Evolutionary conservation across 2,329 filamentous ascomycete species (phyloP).

Genomic region (Rutstroemia sp.): DNA sequence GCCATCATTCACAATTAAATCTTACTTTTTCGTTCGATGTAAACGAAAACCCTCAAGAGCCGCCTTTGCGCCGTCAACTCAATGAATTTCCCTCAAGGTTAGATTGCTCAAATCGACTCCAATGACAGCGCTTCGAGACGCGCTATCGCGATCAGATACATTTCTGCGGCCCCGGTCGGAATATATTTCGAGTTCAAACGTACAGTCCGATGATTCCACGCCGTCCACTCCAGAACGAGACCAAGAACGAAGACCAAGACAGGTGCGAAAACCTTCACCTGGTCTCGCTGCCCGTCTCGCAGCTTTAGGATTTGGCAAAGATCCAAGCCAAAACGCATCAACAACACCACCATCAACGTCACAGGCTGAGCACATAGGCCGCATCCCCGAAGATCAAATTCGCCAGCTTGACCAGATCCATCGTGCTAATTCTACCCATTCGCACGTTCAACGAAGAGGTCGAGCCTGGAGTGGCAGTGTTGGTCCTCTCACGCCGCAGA

Average conservation of each 20-base stretch:
- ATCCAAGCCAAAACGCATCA: slow-evolving; percentile 15
- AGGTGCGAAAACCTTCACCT: slow-evolving; percentile 51
- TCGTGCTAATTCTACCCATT: slow-evolving; percentile 43
- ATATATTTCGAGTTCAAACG: slow-evolving; percentile 3
- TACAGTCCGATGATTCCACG: slow-evolving; percentile 10
- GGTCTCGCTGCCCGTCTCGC: slow-evolving; percentile 58
- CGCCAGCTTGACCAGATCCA: slow-evolving; percentile 62
- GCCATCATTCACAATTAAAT: not conserved
- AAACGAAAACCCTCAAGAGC: not conserved
- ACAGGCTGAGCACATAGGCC: slow-evolving; percentile 48
- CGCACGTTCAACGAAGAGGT: slow-evolving; percentile 56
- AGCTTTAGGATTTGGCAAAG: slow-evolving; percentile 51
- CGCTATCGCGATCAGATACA: slow-evolving; percentile 17
- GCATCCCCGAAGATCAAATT: slow-evolving; percentile 63
- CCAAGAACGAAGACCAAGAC: slow-evolving; percentile 19
- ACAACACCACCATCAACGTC: slow-evolving; percentile 11
- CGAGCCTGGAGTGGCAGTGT: slow-evolving; percentile 65
- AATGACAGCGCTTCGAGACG: slow-evolving; percentile 19
- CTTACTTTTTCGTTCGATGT: slow-evolving; percentile 1
- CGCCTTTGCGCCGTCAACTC: slow-evolving; percentile 7
- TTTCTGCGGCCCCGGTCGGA: slow-evolving; percentile 15
- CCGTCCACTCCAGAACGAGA: slow-evolving; percentile 15
- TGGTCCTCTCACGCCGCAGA: slow-evolving; percentile 26
- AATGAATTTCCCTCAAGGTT: slow-evolving; percentile 2
- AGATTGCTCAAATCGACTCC: slow-evolving; percentile 5